Evolutionary conservation across 495 filamentous ascomycete genomes (phyloP), one percentile per base, ranked within the genome.

Genomic region (Neurospora sp.): DNA sequence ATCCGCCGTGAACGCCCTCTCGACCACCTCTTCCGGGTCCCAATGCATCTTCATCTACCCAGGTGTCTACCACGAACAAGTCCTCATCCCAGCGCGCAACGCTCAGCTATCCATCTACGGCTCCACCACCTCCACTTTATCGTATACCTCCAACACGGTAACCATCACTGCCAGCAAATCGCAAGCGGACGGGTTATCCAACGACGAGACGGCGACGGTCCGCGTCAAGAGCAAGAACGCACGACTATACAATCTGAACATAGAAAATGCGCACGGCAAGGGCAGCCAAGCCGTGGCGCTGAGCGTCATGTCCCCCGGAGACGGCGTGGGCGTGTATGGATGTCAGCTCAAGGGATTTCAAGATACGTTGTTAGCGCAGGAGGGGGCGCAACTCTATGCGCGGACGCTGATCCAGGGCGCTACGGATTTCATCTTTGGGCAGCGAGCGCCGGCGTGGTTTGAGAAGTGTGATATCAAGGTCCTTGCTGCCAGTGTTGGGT

Each of bases 381-480:
- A 78, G n/a, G 89, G 89, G 39, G 75, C 80, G 69, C 88, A 90
- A 73, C 74, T 90, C n/a, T 91, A 87, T 80, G 84, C 81, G 18
- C 79, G 81, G 27, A 85, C 83, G 76, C 80, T 84, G 68, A 89
- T 91, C 73, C 81, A 85, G 72, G 90, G 90, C 14, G 87, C 86
- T 12, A 87, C 87, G 27, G 90, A 91, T 76, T 91, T 91, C 76
- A 87, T 92, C 75, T 92, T 90, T 78, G 90, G 90, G 8, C 87
- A 89, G 78, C 79, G 82, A 35, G 87, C 86, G 12, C 80, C 79
- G 10, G 86, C 85, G 12, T 92, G 90, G 90, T 90, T 92, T 75
- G 87, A 91, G 74, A 75, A 80, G 35, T 84, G 82, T 45, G 85
- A 87, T 72, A 87, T 92, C 72, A 78, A 84, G 5, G 87, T 91